Evolutionary conservation across 2,329 filamentous ascomycete species (phyloP), one percentile per base, ranked within the genome.

Genomic region (Cercospora sesami): DNA sequence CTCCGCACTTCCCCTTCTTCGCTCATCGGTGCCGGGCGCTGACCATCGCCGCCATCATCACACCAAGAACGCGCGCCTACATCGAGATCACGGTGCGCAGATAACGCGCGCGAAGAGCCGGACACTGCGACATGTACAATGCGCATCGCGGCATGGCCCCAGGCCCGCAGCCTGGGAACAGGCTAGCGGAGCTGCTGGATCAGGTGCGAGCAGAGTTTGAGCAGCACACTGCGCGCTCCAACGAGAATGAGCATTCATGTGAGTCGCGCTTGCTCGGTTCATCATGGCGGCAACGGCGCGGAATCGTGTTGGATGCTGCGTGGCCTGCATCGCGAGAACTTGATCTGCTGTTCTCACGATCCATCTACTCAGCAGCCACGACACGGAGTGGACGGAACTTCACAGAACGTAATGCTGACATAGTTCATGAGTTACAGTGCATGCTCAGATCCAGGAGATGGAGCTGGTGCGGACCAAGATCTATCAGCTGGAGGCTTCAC

Each of bases 201-300:
- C 91, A 93, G 79, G 88, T 99, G 75, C 90, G 94, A 78, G 86
- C 88, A 77, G 95, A 99, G 81, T 98, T 97, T 75, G 94, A 98
- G 73, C 90, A 86, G 69, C 77, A 78, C 62, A 70, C 90, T 74
- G 89, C 91, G 72, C 89, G 92, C 74, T 91, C 89, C 72, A 92
- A 92, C 79, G 92, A 93, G 75, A 96, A 93, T 79, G 94, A 99
- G 79, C 92, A 94, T 79, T 93, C 96, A 80, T 91, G 94, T 97
- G 89, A 85, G 93, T 89, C 18, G 28, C n/a, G 21, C 48, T 21
- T 39, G 63, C 53, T 55, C 48, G 23, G 18, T 51, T 31, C 26
- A 58, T 31, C 21, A 26, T 30, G 53, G 53, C 12, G 23, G 16
- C 31, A 31, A 16, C 21, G 60, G 42, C 42, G 23, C 39, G 9